Evolutionary conservation across 2,329 filamentous ascomycete species (phyloP), one percentile per base, ranked within the genome.

Genomic region (Zymoseptoria tritici): DNA sequence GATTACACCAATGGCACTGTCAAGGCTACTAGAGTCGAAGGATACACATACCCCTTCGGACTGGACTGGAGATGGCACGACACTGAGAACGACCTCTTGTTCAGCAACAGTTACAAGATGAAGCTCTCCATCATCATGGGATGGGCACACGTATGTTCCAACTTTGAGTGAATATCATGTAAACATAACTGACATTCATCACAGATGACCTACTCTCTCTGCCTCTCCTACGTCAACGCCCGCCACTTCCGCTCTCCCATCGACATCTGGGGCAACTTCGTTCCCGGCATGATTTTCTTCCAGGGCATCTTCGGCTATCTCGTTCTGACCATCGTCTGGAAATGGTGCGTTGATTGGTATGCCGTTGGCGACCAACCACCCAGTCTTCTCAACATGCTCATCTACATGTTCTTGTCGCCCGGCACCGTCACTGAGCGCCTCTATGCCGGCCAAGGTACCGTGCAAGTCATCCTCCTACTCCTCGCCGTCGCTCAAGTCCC

Each of bases 51-150:
- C 74, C 93, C 95, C 16, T 96, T 99, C 72, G 94, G 94, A 67
- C 78, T 99, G 62, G 94, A 99, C 73, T 96, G 88, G 86, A 89
- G 88, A 71, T 99, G 94, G 94, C 95, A 99, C 74, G 91, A 89
- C 61, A 89, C 91, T 11, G 93, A 97, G 70, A 99, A 99, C 71
- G 89, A 95, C 62, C 82, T 99, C 20, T 83, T 99, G 55, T 99
- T 99, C 79, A 89, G 85, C 74, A 99, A 99, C 87, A 95, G 90
- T 77, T 95, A 94, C 83, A 99, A 99, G 86, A 99, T 99, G 94
- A 99, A 99, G 82, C 89, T 99, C 78, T 95, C 90, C 80, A 97
- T 99, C 73, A 85, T 99, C 66, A 83, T 99, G 66, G 94, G 95
- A 75, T 99, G 95, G 94, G 85, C 85, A 60, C 92, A 97, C 79